These are phyloP conservation scores for Picea abies DNA, from an alignment of 83 land plant genomes.

Conservation along the genomic window DNA sequence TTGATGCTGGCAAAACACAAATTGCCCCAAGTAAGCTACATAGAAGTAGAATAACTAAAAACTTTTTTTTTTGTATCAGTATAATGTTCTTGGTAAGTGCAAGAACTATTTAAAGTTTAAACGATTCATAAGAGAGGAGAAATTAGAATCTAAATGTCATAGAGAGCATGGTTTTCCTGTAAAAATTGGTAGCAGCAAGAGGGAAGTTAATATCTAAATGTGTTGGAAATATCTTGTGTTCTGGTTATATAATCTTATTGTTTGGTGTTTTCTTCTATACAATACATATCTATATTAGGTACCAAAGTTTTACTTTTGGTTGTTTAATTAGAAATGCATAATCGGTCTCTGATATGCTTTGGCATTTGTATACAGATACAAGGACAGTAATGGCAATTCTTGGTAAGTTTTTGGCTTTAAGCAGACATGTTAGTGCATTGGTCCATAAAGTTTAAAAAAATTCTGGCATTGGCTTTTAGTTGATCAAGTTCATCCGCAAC, in stretches of 20 bases:
- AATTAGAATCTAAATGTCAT: conserved; percentile 7
- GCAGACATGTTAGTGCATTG: background rate
- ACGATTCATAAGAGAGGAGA: background rate
- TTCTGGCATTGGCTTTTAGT: background rate
- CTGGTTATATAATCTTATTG: background rate
- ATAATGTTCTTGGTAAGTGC: background rate
- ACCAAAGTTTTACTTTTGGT: background rate
- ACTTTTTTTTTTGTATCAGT: background rate
- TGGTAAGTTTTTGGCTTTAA: conserved; percentile 49
- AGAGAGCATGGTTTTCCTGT: background rate
- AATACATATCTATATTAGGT: background rate
- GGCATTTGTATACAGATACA: conserved; percentile 67
- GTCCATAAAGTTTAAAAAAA: background rate
- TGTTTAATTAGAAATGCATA: background rate
- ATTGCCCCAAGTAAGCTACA: conserved; percentile 91
- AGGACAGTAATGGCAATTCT: conserved; percentile 92
- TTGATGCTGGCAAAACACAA: conserved; percentile 99
- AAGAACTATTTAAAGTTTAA: background rate
- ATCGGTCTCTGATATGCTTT: conserved; percentile 3
- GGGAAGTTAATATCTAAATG: background rate
- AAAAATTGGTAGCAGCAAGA: background rate
- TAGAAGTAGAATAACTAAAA: background rate
- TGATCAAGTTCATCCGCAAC: background rate
- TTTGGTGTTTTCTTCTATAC: background rate
- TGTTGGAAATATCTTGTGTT: background rate